Evolutionary conservation across 2,329 filamentous ascomycete species (phyloP), one percentile per base, ranked within the genome.

Genomic region (Aspergillus udagawae): DNA sequence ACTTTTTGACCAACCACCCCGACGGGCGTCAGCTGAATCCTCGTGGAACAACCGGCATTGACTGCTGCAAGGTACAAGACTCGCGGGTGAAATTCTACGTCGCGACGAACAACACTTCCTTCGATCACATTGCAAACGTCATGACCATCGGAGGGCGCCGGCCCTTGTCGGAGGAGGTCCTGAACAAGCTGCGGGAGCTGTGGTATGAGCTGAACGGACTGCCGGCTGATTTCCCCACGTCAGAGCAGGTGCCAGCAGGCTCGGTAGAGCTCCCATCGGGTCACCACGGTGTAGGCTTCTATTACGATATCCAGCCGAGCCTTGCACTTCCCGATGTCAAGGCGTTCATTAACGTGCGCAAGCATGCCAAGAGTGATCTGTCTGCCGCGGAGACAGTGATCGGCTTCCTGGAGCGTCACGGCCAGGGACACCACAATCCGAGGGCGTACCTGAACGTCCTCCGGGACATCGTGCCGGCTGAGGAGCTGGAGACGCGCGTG

Each of bases 41-140:
- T 20, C 52, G 25, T 3, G 52, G 52, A 23, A 54, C 52, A 9
- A 54, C 52, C 28, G 52, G 44, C 17, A 54, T 54, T n/a, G 52
- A 54, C 52, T 54, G 52, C 52, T 54, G 52, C 52, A 25, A 49
- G 44, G 41, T 35, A 7, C 10, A 49, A 41, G 41, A 35, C 4
- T 54, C 52, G 28, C 21, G 52, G 25, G 27, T 54, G 10, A 54
- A 54, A 27, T 29, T 54, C 28, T 54, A 54, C 32, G 52, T 54
- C 44, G 32, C 52, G 10, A 49, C 52, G 12, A 41, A 17, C 5
- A 54, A 38, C 28, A 49, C 52, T 27, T 54, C 52, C 27, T 54
- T 54, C 44, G 52, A 49, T 28, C 52, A 54, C 45, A 49, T 54
- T 14, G 52, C 52, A 23, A 27, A 45, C 12, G 52, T 54, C 9